Percentiles rank a stretch among this genome's conserved stretches.
phyloP scores from a whole-genome alignment of 352 stramenopile species.

The Globisporangium irregulare region DNA sequence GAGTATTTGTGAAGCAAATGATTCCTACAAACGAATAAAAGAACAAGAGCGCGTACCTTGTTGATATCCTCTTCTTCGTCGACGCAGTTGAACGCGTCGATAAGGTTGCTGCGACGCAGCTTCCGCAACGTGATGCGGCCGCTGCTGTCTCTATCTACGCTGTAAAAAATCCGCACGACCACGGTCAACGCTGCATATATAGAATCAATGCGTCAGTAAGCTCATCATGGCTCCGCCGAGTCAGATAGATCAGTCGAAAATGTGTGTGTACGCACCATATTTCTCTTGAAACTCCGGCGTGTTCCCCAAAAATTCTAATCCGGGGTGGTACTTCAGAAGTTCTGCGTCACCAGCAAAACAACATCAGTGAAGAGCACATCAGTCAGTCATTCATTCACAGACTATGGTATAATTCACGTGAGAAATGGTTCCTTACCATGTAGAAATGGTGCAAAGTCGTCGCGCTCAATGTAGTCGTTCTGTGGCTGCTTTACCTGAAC shows the following conservation, averaged over 20 bases:
- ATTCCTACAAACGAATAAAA: neutral
- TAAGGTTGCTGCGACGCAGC: slow-evolving; percentile 92
- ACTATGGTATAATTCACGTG: no score
- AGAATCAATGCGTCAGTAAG: neutral
- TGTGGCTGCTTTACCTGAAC: slow-evolving; percentile 90
- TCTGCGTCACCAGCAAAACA: slow-evolving; percentile 31
- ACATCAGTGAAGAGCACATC: neutral
- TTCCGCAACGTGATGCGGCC: slow-evolving; percentile 95
- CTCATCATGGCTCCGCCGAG: neutral
- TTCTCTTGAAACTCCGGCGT: slow-evolving; percentile 99
- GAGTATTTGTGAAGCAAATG: neutral
- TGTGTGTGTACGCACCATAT: slow-evolving; percentile 75
- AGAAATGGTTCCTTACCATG: slow-evolving; percentile 46
- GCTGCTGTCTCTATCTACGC: slow-evolving; percentile 92
- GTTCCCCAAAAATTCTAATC: slow-evolving; percentile 95
- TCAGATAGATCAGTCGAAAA: no score
- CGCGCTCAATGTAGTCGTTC: slow-evolving; percentile 88
- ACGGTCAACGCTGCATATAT: slow-evolving; percentile 90
- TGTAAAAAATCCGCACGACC: slow-evolving; percentile 94
- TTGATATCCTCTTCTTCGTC: slow-evolving; percentile 99
- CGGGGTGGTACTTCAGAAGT: slow-evolving; percentile 87
- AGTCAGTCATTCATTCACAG: no score
- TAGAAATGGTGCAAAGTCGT: slow-evolving; percentile 98
- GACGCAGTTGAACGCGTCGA: slow-evolving; percentile 94
- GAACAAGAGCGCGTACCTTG: slow-evolving; percentile 71